Evolutionary conservation across 1,284 basidiomycete genomes (phyloP).

Genomic region (Puccinia brachypodii): DNA sequence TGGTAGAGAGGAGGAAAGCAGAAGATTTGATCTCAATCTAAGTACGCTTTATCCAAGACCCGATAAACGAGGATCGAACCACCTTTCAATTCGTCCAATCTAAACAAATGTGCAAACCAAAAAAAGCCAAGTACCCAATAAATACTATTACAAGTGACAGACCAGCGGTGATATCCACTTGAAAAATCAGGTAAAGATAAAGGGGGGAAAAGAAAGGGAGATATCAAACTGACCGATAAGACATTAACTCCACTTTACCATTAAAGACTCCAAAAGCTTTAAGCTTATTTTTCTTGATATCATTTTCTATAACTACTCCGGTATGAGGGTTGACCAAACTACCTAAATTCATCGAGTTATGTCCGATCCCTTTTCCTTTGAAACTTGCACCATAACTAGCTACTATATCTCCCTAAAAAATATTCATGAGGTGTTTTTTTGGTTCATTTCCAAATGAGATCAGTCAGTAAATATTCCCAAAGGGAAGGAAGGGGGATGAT

Average conservation of each 20-base stretch:
- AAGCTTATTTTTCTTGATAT: constrained; percentile 46
- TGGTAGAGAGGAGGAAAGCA: background rate
- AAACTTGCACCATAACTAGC: constrained; percentile 37
- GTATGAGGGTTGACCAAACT: constrained; percentile 15
- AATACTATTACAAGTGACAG: too few species aligned
- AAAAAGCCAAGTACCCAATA: background rate
- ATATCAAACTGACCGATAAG: constrained; percentile 31
- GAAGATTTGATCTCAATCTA: constrained; percentile 4
- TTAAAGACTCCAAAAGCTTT: constrained; percentile 37
- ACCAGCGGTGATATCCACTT: background rate
- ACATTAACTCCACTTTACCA: constrained; percentile 43
- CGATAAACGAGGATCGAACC: constrained; percentile 36
- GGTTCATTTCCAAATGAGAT: background rate
- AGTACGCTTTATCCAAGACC: constrained; percentile 42
- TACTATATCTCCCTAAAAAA: constrained; percentile 39
- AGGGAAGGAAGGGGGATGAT: background rate
- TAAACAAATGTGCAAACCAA: constrained; percentile 5
- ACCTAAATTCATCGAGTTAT: constrained; percentile 40
- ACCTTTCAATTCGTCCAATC: constrained; percentile 41
- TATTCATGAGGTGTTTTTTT: background rate
- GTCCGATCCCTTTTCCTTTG: constrained; percentile 46
- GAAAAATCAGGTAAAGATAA: background rate
- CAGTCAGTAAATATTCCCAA: background rate
- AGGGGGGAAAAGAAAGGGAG: background rate
- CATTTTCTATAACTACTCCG: constrained; percentile 35